Conservation (phyloP, 331 rosid species). For the Ulmus americana region DNA sequence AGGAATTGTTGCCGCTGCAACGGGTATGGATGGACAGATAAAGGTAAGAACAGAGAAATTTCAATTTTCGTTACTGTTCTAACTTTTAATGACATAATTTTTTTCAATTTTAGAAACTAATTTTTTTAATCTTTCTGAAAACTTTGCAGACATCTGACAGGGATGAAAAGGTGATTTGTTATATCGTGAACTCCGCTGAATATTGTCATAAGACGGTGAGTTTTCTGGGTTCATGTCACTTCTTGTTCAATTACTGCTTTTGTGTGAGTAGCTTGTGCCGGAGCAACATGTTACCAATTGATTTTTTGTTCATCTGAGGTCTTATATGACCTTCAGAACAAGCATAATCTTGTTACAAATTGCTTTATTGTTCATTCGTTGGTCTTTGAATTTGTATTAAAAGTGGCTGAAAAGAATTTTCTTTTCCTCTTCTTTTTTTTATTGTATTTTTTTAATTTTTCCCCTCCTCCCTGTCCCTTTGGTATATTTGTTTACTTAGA, state of each 20-base stretch:
- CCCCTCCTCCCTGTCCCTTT: no score
- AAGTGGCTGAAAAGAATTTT: no score
- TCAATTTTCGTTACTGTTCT: slow-evolving; percentile 13
- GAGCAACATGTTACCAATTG: background rate
- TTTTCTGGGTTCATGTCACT: slow-evolving; percentile 25
- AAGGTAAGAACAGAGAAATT: slow-evolving; percentile 49
- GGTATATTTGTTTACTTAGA: no score
- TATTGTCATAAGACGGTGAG: slow-evolving; percentile 88
- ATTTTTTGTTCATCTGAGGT: background rate
- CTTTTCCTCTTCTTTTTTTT: no score
- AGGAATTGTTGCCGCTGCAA: slow-evolving; percentile 97
- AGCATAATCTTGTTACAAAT: background rate
- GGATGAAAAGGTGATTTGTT: slow-evolving; percentile 95
- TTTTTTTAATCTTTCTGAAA: slow-evolving; percentile 24
- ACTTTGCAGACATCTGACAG: slow-evolving; percentile 86
- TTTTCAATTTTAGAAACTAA: slow-evolving; percentile 19
- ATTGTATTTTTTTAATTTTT: no score
- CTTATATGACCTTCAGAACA: background rate
- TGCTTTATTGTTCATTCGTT: slow-evolving; percentile 1
- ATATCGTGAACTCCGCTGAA: slow-evolving; percentile 94
- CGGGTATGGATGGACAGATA: slow-evolving; percentile 99
- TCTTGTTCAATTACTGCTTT: background rate
- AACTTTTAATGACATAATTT: slow-evolving; percentile 1
- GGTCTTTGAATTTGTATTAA: background rate
- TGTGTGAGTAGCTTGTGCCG: background rate